Evolutionary conservation across 2,329 filamentous ascomycete species (phyloP), one percentile per base, ranked within the genome.

Genomic region (Sporothrix schenckii): DNA sequence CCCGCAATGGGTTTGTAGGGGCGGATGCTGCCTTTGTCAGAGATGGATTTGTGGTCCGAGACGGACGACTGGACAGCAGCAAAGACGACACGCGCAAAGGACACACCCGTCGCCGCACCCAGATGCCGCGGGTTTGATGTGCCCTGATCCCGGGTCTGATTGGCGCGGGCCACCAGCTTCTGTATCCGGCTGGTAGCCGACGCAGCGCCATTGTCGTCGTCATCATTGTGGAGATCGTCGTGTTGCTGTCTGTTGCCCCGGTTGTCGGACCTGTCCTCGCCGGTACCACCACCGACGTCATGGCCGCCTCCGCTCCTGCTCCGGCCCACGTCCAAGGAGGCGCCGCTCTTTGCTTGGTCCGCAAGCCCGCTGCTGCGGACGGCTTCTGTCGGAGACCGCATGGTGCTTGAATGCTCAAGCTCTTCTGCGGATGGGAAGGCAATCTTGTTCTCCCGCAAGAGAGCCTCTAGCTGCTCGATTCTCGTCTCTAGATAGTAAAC

Each of bases 401-500:
- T 63, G 3, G 71, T 73, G 47, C 74, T 73, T 19, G 74, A 72
- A 73, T 85, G 81, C 74, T 92, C 89, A 76, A 97, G 90, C 72
- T 89, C 83, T 61, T 88, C 83, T 71, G 92, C 88, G 0, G 91
- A 86, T 19, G 92, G 90, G 76, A 91, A 95, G 16, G 88, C 74
- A 71, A 97, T 87, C 58, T 86, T 85, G 76, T 93, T 88, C 44
- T 88, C 84, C 56, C 84, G 83, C 66, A 98, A 86, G 50, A 95
- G 81, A 47, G 86, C 85, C 80, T 98, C 94, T 41, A 98, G 88
- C 80, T 95, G 92, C 72, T 89, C 87, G 69, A 97, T 88, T 71
- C 94, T 87, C 39, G 91, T 92, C 80, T 98, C 94, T 72, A 98
- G 89, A 78, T 97, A 98, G 81, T 92, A 97, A 65, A 98, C 93